Base-by-base conservation (phyloP, 2,329 filamentous ascomycete genomes). In the Penicillium paneum region DNA sequence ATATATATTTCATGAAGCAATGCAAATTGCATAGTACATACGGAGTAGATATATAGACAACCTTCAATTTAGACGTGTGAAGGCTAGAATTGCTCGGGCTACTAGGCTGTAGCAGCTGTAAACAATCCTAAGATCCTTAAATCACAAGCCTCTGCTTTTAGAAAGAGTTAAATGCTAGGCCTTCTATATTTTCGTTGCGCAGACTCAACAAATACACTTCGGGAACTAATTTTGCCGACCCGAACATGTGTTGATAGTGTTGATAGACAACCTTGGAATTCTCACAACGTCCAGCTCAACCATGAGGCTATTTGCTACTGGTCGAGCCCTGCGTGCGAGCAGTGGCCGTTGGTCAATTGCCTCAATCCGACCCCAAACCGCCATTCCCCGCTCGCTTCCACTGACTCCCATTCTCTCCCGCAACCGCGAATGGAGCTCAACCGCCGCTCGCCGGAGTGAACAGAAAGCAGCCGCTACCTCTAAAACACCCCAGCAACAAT, bases 241-340 rank as follows among this genome's bases (percentile, higher is more conserved):
- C 64, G 61, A 46, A 36, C 36, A 51, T 59, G 46, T 59, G 61
- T 60, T 53, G 61, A 53, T 45, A 57, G 41, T 36, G 26, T 39
- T 31, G 41, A 34, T 54, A 13, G 39, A 34, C 56, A 50, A 34
- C 29, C 29, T 15, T 40, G 4, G 19, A 19, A 54, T 32, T 38
- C 15, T 46, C 32, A n/a, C 17, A 19, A 11, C 42, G 29, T 21
- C 29, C 42, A 54, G 49, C 32, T 32, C 39, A 49, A 59, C 36
- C 45, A 76, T 76, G 74, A 70, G 72, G 42, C 58, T 75, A 43
- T 57, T 73, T 52, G 72, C 72, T 51, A 74, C 73, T 5, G 70
- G 73, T 49, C 68, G 73, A 60, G 73, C 68, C 36, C 65, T 76
- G 55, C 68, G 74, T 40, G 63, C 69, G 13, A 68, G 66, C 57